Evolutionary conservation across 139 green algal species (phyloP).

Genomic region (Coelastrella sp.): DNA sequence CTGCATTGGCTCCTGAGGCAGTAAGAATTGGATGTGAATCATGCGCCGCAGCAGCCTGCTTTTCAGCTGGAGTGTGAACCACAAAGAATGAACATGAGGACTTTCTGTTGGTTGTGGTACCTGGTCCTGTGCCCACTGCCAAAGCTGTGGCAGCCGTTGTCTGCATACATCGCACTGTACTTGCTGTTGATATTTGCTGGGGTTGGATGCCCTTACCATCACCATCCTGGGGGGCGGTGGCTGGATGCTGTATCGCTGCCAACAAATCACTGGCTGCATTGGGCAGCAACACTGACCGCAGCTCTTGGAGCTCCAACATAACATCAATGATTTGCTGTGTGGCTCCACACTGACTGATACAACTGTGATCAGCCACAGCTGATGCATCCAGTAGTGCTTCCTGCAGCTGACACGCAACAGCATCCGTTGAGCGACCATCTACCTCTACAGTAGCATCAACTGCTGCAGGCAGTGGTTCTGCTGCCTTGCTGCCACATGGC

Average conservation of each 20-base stretch:
- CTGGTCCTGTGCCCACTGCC: too few species aligned
- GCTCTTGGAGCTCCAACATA: too few species aligned
- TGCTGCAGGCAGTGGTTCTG: neutral
- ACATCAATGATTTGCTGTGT: too few species aligned
- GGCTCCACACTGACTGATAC: too few species aligned
- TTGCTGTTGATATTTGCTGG: neutral
- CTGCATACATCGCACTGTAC: neutral
- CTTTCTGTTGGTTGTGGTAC: too few species aligned
- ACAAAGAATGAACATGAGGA: neutral
- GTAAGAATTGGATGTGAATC: too few species aligned
- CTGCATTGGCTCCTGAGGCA: too few species aligned
- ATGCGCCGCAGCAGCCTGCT: neutral
- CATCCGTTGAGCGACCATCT: neutral
- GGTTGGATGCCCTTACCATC: neutral
- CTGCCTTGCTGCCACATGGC: neutral
- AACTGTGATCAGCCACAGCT: too few species aligned
- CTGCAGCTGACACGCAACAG: too few species aligned
- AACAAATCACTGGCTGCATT: too few species aligned
- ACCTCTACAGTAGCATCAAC: neutral
- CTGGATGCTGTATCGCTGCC: neutral
- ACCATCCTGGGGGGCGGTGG: neutral
- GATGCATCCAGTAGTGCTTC: neutral
- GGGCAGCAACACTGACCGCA: too few species aligned
- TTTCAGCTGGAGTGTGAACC: slow-evolving; percentile 6
- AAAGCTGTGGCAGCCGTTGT: neutral